These are phyloP conservation scores for Geotrichum restrictum DNA, from an alignment of 1,139 yeast genomes.

Conservation along the genomic window DNA sequence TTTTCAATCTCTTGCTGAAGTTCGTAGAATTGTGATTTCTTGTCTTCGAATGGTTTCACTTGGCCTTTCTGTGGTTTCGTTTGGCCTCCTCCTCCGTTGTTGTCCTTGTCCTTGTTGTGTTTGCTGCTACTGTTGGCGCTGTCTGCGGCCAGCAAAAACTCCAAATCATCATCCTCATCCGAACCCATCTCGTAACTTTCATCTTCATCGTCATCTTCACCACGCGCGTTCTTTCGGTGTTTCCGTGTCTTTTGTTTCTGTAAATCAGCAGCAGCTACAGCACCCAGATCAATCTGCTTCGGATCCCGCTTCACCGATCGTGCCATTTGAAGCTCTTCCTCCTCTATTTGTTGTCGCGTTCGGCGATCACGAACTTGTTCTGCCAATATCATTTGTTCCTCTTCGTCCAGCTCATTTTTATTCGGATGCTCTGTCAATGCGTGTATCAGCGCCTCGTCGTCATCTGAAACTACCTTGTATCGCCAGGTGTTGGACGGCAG, in stretches of 20 bases:
- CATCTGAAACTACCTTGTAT: conserved; percentile 8
- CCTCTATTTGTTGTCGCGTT: conserved; percentile 12
- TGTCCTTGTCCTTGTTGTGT: no score
- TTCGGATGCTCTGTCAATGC: neutral
- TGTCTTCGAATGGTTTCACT: conserved; percentile 11
- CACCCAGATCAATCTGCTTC: conserved; percentile 10
- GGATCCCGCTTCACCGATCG: conserved; percentile 2
- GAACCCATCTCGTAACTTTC: neutral
- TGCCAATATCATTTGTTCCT: conserved; percentile 7
- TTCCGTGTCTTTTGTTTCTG: neutral
- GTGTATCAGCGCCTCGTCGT: neutral
- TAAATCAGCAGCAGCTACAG: neutral
- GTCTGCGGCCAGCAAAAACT: neutral
- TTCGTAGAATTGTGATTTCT: conserved; percentile 8
- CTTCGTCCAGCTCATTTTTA: conserved; percentile 8
- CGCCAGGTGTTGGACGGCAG: conserved; percentile 20
- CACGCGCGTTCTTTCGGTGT: conserved; percentile 7
- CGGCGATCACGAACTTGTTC: conserved; percentile 4
- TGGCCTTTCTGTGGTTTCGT: conserved; percentile 11
- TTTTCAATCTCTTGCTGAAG: conserved; percentile 20
- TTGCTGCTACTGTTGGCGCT: neutral
- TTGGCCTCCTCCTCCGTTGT: no score
- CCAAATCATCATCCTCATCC: neutral
- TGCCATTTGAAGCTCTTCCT: conserved; percentile 14
- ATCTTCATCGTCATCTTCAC: conserved; percentile 8